phyloP scores from a whole-genome alignment of 2,329 filamentous ascomycete species.

The Periconia digitata region DNA sequence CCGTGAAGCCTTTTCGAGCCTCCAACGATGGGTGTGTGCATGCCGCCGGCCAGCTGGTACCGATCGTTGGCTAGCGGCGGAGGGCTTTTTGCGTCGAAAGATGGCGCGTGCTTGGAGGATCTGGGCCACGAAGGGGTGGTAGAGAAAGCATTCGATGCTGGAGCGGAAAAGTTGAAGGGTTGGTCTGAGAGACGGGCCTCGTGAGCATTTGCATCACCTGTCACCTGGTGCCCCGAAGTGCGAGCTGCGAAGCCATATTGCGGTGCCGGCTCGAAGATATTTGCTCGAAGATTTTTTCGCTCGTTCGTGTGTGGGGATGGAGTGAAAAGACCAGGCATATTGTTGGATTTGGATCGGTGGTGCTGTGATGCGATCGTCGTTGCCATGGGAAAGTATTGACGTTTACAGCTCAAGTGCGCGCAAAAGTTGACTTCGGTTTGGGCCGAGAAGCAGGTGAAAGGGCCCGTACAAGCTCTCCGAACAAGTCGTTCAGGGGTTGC shows the following conservation, averaged over 20 bases:
- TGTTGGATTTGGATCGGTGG: no score
- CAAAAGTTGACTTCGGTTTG: no score
- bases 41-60: slow-evolving; percentile 54
- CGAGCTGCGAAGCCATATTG: slow-evolving; percentile 27
- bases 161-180: neutral
- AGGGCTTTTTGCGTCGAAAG: slow-evolving; percentile 38
- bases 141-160: slow-evolving; percentile 14
- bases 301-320: slow-evolving; percentile 16
- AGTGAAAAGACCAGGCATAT: slow-evolving; percentile 33
- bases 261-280: slow-evolving; percentile 23
- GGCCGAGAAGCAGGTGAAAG: no score
- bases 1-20: slow-evolving; percentile 33
- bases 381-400: slow-evolving; percentile 8
- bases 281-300: slow-evolving; percentile 15
- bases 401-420: neutral
- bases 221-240: slow-evolving; percentile 33
- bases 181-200: slow-evolving; percentile 29
- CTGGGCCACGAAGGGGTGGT: slow-evolving; percentile 22
- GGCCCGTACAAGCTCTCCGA: no score
- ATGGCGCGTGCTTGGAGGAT: slow-evolving; percentile 22
- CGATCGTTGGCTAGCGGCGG: slow-evolving; percentile 53
- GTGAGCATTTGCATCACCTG: slow-evolving; percentile 23
- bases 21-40: slow-evolving; percentile 45
- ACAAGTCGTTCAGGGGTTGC: no score
- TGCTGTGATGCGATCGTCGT: slow-evolving; percentile 6